phyloP scores from a whole-genome alignment of 2,329 filamentous ascomycete genomes.

The Fusarium subtropicale region DNA sequence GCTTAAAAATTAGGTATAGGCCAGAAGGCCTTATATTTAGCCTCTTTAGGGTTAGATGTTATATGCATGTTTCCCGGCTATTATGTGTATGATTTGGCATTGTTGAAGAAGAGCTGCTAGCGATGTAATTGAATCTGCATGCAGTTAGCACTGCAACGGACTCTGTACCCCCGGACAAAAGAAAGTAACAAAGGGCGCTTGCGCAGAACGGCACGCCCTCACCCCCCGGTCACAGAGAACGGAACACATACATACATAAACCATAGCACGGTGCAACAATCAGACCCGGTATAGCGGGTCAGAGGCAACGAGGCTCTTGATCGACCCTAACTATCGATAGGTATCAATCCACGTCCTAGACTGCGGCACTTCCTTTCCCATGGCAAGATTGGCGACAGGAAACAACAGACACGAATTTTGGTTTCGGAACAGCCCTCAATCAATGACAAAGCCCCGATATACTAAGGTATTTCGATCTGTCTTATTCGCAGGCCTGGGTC shows the following conservation, averaged over 20 bases:
- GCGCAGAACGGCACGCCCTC: constrained; percentile 22
- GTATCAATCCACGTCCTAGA: neutral
- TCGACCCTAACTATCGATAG: constrained; percentile 9
- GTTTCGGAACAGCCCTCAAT: constrained; percentile 3
- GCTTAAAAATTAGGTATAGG: too few species aligned
- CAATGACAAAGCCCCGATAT: neutral
- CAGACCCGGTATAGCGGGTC: constrained; percentile 45
- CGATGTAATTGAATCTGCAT: constrained; percentile 39
- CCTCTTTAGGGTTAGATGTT: too few species aligned
- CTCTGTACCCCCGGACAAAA: constrained; percentile 15
- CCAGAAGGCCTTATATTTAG: too few species aligned
- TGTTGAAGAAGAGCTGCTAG: constrained; percentile 36
- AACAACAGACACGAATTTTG: constrained; percentile 3
- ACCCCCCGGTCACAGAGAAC: constrained; percentile 37
- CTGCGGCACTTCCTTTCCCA: neutral
- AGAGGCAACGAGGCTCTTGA: constrained; percentile 32
- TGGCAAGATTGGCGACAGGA: neutral
- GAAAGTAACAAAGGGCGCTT: constrained; percentile 27
- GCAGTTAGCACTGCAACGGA: constrained; percentile 36
- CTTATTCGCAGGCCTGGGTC: constrained; percentile 10
- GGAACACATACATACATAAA: constrained; percentile 10
- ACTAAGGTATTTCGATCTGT: neutral
- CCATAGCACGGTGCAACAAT: constrained; percentile 44
- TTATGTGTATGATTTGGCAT: too few species aligned
- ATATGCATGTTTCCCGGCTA: too few species aligned